Evolutionary conservation across 2,329 filamentous ascomycete genomes (phyloP).

Genomic region (Aspergillus tamarii): DNA sequence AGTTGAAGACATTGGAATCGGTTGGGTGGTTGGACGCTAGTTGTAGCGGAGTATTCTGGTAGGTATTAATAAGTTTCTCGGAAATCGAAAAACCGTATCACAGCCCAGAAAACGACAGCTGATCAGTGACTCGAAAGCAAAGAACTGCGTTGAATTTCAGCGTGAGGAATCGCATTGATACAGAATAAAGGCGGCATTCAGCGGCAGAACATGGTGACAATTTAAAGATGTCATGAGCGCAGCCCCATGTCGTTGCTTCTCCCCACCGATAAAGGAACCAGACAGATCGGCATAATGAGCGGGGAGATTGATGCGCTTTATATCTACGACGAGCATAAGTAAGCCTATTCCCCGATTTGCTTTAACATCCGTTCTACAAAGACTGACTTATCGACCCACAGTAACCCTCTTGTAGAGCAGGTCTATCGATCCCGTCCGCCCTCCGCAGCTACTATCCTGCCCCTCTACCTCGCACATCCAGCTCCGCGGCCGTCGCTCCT

Average conservation of each 20-base stretch:
- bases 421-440: constrained; percentile 82
- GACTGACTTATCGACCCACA: constrained; percentile 42
- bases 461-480: constrained; percentile 83
- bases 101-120: background rate
- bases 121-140: background rate
- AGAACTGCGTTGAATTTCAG: background rate
- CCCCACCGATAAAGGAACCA: constrained; percentile 25
- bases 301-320: constrained; percentile 92
- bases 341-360: constrained; percentile 34
- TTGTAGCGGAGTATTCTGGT: background rate
- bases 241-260: constrained; percentile 9
- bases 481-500: constrained; percentile 81
- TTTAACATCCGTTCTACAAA: background rate
- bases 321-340: constrained; percentile 97
- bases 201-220: constrained; percentile 35
- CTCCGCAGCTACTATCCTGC: constrained; percentile 73
- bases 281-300: constrained; percentile 63
- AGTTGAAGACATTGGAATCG: constrained; percentile 42
- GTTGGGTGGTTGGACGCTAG: background rate
- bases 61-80: background rate
- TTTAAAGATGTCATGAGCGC: constrained; percentile 5
- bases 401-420: constrained; percentile 84
- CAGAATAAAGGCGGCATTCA: background rate
- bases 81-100: background rate
- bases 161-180: background rate